Conservation (phyloP, 2,329 filamentous ascomycete genomes). For the Talaromyces sp. region DNA sequence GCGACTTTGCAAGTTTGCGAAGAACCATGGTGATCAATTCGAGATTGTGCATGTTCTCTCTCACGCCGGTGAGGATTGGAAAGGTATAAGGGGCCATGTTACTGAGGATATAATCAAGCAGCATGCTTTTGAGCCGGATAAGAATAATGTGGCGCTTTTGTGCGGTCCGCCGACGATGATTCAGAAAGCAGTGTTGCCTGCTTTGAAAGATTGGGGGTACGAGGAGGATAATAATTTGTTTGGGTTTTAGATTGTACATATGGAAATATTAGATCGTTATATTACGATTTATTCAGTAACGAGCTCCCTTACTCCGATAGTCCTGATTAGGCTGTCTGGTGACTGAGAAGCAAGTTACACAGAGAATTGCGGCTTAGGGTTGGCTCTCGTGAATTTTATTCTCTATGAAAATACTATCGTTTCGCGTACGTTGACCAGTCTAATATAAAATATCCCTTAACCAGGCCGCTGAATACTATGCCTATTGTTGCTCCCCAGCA, state of each 20-base stretch:
- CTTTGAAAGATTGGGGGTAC: conserved; percentile 42
- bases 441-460: neutral
- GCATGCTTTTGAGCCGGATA: conserved; percentile 37
- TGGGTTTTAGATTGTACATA: conserved; percentile 48
- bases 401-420: neutral
- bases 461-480: neutral
- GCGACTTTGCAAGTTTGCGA: conserved; percentile 38
- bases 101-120: conserved; percentile 37
- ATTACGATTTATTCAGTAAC: neutral
- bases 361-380: neutral
- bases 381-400: neutral
- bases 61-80: conserved; percentile 40
- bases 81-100: conserved; percentile 42
- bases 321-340: neutral
- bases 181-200: conserved; percentile 47
- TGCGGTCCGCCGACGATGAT: conserved; percentile 50
- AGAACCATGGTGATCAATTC: conserved; percentile 34
- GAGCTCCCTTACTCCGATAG: too few species aligned
- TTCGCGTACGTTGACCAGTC: neutral
- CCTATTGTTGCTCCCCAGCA: neutral
- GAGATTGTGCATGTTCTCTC: conserved; percentile 45
- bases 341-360: too few species aligned
- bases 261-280: neutral
- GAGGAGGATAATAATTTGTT: conserved; percentile 42
- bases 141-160: conserved; percentile 41